These are phyloP conservation scores for Chlorencoelia australis DNA, from an alignment of 2,329 filamentous ascomycete genomes.

Conservation along the genomic window DNA sequence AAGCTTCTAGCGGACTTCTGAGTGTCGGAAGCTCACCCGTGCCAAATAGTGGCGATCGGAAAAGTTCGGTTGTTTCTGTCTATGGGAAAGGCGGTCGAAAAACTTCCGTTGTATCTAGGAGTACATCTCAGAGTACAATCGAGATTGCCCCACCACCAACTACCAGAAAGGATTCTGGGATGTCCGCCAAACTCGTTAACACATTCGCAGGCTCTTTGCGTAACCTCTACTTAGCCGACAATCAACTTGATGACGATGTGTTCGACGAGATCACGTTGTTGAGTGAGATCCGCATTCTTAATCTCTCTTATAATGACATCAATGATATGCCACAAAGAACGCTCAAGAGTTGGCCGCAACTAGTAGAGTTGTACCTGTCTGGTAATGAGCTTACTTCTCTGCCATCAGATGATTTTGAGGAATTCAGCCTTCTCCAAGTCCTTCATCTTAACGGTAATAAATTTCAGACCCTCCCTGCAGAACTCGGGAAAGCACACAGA, in stretches of 20 bases:
- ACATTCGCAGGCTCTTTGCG: constrained; percentile 83
- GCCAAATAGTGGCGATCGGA: constrained; percentile 50
- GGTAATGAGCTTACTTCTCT: constrained; percentile 89
- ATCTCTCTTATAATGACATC: constrained; percentile 89
- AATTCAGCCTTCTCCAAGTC: constrained; percentile 76
- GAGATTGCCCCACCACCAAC: constrained; percentile 38
- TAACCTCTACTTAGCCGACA: constrained; percentile 84
- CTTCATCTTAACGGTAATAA: constrained; percentile 96
- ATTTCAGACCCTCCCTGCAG: constrained; percentile 91
- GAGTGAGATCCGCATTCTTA: constrained; percentile 75
- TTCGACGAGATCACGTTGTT: constrained; percentile 84
- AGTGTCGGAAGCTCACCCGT: constrained; percentile 68
- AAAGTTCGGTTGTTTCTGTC: constrained; percentile 75
- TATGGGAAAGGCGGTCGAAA: constrained; percentile 74
- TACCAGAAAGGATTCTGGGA: constrained; percentile 75
- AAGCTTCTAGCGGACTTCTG: constrained; percentile 66
- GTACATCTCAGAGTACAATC: constrained; percentile 38
- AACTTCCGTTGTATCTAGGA: constrained; percentile 69
- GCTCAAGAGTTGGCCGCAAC: constrained; percentile 79
- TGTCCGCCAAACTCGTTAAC: constrained; percentile 67
- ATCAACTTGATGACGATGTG: constrained; percentile 85
- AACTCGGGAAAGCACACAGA: constrained; percentile 88
- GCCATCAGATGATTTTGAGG: constrained; percentile 88
- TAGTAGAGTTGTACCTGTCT: constrained; percentile 87
- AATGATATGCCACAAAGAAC: constrained; percentile 85